These are phyloP conservation scores for Chytriomyces confervae DNA, from an alignment of 192 early-diverging fungal species.

Conservation along the genomic window DNA sequence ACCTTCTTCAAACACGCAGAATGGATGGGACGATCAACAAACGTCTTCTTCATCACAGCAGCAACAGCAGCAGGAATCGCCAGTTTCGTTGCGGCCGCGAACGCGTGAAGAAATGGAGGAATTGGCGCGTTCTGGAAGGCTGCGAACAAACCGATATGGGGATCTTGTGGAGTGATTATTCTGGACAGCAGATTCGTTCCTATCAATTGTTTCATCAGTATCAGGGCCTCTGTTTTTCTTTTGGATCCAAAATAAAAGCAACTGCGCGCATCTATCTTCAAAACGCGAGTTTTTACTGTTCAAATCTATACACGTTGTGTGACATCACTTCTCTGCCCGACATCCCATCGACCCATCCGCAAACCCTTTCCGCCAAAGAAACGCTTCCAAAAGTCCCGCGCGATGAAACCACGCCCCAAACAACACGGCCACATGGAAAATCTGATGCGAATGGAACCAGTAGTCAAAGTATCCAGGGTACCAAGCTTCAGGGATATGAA, in stretches of 20 bases:
- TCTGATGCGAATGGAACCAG: conserved; percentile 86
- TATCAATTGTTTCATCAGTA: too few species aligned
- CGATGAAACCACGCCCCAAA: conserved; percentile 59
- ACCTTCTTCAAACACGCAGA: not conserved
- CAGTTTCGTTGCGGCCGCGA: not conserved
- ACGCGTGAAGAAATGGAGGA: conserved; percentile 18
- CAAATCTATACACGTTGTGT: not conserved
- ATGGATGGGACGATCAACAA: not conserved
- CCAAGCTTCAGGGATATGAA: conserved; percentile 80
- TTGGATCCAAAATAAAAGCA: too few species aligned
- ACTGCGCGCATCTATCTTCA: not conserved
- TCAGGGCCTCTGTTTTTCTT: not conserved
- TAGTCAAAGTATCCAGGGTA: conserved; percentile 84
- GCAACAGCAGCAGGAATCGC: too few species aligned
- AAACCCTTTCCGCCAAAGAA: conserved; percentile 18
- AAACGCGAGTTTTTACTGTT: not conserved
- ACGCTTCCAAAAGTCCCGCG: conserved; percentile 6
- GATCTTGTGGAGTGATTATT: not conserved
- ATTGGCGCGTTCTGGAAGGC: not conserved
- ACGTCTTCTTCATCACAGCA: too few species aligned
- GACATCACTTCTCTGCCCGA: not conserved
- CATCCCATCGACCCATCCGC: not conserved
- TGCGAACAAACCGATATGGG: conserved; percentile 8
- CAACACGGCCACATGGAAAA: conserved; percentile 85
- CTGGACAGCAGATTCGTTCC: too few species aligned